phyloP scores from a whole-genome alignment of 202 grass and related monocot species.

The Panicum virgatum region DNA sequence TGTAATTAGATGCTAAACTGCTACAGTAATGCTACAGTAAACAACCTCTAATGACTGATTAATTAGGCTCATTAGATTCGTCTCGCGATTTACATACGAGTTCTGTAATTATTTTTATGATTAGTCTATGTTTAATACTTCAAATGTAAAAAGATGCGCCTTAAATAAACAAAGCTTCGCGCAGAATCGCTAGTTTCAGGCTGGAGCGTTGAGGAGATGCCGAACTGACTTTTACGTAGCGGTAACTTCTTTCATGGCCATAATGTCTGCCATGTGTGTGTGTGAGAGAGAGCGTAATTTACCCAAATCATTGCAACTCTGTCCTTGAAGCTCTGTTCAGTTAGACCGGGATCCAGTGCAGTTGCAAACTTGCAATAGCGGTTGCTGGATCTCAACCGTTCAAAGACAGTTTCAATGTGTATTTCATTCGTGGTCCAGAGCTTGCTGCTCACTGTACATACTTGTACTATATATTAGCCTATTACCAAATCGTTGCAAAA shows the following conservation, averaged over 20 bases:
- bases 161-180: constrained; percentile 1
- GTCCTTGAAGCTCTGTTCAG: neutral
- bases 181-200: constrained; percentile 18
- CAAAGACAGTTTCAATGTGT: neutral
- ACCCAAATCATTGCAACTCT: no score
- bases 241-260: neutral
- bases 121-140: no score
- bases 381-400: neutral
- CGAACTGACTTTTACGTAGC: neutral
- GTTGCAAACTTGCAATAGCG: neutral
- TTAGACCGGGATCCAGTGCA: neutral
- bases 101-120: no score
- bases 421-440: neutral
- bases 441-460: neutral
- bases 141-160: no score
- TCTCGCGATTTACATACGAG: no score
- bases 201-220: neutral
- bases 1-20: no score
- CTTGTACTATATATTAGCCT: neutral
- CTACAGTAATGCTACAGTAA: no score
- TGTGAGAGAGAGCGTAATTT: neutral
- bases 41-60: no score
- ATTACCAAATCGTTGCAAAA: neutral
- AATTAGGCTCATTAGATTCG: no score
- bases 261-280: neutral